These are phyloP conservation scores for Rhodosporidiobolus odoratus DNA, from an alignment of 768 basidiomycete genomes.

Conservation along the genomic window DNA sequence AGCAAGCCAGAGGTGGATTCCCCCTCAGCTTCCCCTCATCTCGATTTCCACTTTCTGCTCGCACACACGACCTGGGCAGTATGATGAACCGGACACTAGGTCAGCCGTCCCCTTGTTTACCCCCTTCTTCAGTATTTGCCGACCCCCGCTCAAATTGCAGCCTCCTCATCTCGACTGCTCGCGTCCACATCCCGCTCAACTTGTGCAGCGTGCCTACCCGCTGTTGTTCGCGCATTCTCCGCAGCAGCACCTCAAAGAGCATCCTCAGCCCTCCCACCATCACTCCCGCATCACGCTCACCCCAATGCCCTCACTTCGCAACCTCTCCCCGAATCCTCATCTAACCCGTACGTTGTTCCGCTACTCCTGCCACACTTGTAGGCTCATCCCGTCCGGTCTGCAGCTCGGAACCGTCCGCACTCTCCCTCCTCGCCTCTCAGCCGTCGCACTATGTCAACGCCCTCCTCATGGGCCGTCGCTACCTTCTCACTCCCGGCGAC, in stretches of 20 bases:
- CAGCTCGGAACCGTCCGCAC: conserved; percentile 49
- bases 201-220: background rate
- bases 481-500: conserved; percentile 84
- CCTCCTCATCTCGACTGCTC: conserved; percentile 12
- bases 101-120: background rate
- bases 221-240: background rate
- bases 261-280: background rate
- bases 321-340: background rate
- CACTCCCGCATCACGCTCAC: conserved; percentile 16
- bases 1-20: no score
- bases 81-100: conserved; percentile 3
- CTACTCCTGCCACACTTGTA: no score
- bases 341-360: conserved; percentile 9
- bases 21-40: background rate
- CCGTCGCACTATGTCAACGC: conserved; percentile 89
- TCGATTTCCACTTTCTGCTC: background rate
- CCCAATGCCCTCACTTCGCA: conserved; percentile 2
- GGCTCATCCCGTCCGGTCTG: no score
- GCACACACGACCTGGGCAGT: background rate
- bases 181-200: background rate
- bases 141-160: background rate
- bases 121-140: background rate
- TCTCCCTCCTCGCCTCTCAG: conserved; percentile 79
- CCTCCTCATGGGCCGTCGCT: conserved; percentile 75
- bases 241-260: background rate